These are phyloP conservation scores for Cutaneotrichosporon mucoides DNA, from an alignment of 1,284 basidiomycete genomes.

Conservation along the genomic window DNA sequence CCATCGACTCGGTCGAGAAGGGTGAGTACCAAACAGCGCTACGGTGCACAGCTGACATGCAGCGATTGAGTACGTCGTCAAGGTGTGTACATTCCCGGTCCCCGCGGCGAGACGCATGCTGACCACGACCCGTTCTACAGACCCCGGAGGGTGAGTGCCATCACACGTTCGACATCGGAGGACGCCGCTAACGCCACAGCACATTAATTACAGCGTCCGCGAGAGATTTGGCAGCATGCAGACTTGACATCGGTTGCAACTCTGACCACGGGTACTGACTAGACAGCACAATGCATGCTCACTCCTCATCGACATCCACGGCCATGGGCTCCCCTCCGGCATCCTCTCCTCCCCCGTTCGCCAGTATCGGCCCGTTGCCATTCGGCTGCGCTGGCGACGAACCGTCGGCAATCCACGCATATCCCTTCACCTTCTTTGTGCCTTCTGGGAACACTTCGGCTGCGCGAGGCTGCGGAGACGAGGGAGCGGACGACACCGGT, in stretches of 20 bases:
- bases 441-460: constrained; percentile 13
- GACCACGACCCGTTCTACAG: constrained; percentile 24
- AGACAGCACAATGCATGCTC: constrained; percentile 1
- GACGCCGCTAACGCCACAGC: constrained; percentile 10
- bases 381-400: not conserved
- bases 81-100: constrained; percentile 46
- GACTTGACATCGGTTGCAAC: constrained; percentile 18
- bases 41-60: constrained; percentile 15
- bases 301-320: constrained; percentile 9
- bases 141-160: constrained; percentile 46
- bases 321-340: not conserved
- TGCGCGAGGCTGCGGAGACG: not conserved
- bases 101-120: constrained; percentile 4
- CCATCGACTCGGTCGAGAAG: constrained; percentile 89
- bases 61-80: constrained; percentile 97
- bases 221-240: constrained; percentile 20
- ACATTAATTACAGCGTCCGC: constrained; percentile 25
- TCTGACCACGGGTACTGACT: not conserved
- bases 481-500: not conserved
- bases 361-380: not conserved
- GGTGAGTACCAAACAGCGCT: constrained; percentile 56
- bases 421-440: constrained; percentile 17
- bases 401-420: constrained; percentile 19
- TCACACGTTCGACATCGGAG: too few relatives aligned
- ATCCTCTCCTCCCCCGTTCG: constrained; percentile 1